Conservation (phyloP, 805 yeast species). For the Spathaspora gorwiae region DNA sequence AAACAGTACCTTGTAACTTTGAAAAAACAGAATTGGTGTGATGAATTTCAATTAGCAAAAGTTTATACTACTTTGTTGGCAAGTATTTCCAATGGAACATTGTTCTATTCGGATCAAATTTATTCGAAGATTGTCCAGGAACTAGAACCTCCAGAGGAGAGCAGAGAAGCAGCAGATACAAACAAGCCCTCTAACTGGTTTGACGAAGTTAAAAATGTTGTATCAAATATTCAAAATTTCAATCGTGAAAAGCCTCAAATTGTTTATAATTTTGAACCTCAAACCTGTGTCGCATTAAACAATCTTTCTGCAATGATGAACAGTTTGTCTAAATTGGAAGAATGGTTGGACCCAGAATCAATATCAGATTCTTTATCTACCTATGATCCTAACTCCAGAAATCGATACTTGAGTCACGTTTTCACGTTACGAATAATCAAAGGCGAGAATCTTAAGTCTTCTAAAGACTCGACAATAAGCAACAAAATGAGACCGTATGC, state of each 20-base stretch:
- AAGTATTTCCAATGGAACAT: slow-evolving; percentile 58
- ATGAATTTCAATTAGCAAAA: slow-evolving; percentile 58
- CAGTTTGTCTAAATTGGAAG: slow-evolving; percentile 51
- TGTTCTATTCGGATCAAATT: slow-evolving; percentile 42
- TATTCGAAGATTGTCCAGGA: slow-evolving; percentile 39
- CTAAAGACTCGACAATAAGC: slow-evolving; percentile 13
- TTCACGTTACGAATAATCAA: slow-evolving; percentile 59
- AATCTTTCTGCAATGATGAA: slow-evolving; percentile 52
- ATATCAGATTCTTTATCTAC: slow-evolving; percentile 40
- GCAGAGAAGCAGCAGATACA: slow-evolving; percentile 14
- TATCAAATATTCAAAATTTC: slow-evolving; percentile 35
- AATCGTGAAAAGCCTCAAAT: slow-evolving; percentile 30
- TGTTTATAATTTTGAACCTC: slow-evolving; percentile 54
- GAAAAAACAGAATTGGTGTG: slow-evolving; percentile 59
- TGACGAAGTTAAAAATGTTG: slow-evolving; percentile 50
- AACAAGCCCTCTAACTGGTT: slow-evolving; percentile 38
- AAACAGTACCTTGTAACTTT: slow-evolving; percentile 56
- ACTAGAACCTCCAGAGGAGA: slow-evolving; percentile 29
- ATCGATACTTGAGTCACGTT: slow-evolving; percentile 43
- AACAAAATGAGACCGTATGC: slow-evolving; percentile 57
- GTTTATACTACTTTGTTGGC: slow-evolving; percentile 58
- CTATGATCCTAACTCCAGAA: slow-evolving; percentile 27
- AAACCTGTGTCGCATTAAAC: slow-evolving; percentile 74
- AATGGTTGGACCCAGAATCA: slow-evolving; percentile 52
- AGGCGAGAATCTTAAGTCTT: slow-evolving; percentile 51